A percentile compares a stretch with the other conserved stretches of the same genome.
Evolutionary conservation across 371 early-diverging fungal genomes (phyloP).

Genomic region (Actinomortierella wolfii): DNA sequence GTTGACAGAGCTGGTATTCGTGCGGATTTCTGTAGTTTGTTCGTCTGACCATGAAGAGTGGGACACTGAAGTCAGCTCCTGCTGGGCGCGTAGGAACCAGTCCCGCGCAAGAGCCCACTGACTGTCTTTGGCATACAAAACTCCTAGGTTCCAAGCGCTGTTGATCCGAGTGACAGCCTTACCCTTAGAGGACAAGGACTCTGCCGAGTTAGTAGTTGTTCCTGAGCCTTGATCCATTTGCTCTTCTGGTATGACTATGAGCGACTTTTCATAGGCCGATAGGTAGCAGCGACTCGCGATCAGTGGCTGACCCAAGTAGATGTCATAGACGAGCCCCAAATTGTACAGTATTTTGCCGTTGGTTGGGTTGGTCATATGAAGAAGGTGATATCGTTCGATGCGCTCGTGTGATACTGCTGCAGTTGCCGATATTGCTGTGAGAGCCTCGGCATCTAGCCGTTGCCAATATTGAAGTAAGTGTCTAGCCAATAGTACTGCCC

Average conservation of each 20-base stretch:
- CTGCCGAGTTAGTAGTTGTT: background rate
- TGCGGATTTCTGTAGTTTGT: too few relatives aligned
- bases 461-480: too few relatives aligned
- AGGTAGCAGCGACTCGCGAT: slow-evolving; percentile 26
- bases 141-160: slow-evolving; percentile 38
- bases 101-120: slow-evolving; percentile 18
- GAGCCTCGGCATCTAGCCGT: too few relatives aligned
- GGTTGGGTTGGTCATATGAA: slow-evolving; percentile 35
- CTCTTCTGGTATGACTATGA: background rate
- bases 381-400: slow-evolving; percentile 28
- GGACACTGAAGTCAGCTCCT: too few relatives aligned
- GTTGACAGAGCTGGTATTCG: too few relatives aligned
- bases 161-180: slow-evolving; percentile 20
- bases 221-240: background rate
- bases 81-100: slow-evolving; percentile 29
- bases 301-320: slow-evolving; percentile 10
- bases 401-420: slow-evolving; percentile 1
- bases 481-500: too few relatives aligned
- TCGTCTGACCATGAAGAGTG: too few relatives aligned
- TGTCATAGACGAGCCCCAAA: slow-evolving; percentile 31
- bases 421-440: too few relatives aligned
- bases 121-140: slow-evolving; percentile 19
- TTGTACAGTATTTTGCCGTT: slow-evolving; percentile 34
- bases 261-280: slow-evolving; percentile 19
- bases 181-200: too few relatives aligned